phyloP scores from a whole-genome alignment of 2,329 filamentous ascomycete species.

The Paramyrothecium sp. region DNA sequence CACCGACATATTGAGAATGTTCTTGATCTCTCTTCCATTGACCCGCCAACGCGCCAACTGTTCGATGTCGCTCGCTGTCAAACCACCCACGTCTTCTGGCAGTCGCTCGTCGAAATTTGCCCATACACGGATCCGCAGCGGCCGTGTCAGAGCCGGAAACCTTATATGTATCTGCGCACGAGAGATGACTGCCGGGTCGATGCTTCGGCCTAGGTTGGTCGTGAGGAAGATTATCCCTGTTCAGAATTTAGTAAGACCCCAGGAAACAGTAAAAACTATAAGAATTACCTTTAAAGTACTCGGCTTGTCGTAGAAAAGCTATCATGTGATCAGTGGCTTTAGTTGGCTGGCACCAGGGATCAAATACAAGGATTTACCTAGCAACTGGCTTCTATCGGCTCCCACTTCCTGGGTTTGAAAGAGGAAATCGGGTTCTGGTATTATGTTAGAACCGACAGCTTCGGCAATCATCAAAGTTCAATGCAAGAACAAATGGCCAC shows the following conservation, averaged over 20 bases:
- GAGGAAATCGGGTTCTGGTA: background rate
- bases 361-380: background rate
- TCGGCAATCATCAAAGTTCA: background rate
- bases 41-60: background rate
- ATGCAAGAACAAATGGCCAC: no score
- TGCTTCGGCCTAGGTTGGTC: background rate
- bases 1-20: background rate
- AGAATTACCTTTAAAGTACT: background rate
- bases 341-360: background rate
- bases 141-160: background rate
- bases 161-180: background rate
- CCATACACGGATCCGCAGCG: background rate
- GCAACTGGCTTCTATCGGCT: background rate
- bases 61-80: background rate
- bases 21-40: background rate
- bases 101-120: background rate
- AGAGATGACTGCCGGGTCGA: background rate
- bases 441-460: background rate
- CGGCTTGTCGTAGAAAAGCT: background rate
- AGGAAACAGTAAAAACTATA: background rate
- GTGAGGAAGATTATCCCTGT: background rate
- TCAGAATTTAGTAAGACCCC: background rate
- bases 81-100: background rate
- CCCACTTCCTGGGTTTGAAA: background rate
- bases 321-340: background rate